Conservation (phyloP, 1,284 basidiomycete species). For the Cryptococcus sp. region DNA sequence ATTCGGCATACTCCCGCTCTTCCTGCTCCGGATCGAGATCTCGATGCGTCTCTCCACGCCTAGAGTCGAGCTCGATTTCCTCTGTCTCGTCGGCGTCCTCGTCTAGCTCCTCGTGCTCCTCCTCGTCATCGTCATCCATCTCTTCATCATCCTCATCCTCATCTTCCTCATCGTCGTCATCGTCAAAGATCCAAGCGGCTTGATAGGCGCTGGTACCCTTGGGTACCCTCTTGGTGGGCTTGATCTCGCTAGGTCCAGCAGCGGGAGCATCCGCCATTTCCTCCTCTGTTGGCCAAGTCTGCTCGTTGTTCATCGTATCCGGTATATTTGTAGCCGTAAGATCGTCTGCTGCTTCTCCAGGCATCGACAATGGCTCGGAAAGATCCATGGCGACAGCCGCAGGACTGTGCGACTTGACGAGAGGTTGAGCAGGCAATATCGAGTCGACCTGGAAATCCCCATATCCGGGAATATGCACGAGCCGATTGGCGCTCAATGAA, state of each 20-base stretch:
- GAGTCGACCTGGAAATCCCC: constrained; percentile 84
- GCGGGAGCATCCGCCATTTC: constrained; percentile 62
- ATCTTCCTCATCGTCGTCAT: constrained; percentile 54
- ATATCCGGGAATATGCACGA: constrained; percentile 81
- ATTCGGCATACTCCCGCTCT: constrained; percentile 61
- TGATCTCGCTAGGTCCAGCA: constrained; percentile 50
- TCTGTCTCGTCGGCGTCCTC: constrained; percentile 60
- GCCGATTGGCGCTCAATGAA: constrained; percentile 70
- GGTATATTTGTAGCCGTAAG: constrained; percentile 80
- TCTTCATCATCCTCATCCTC: constrained; percentile 53
- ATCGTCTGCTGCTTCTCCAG: constrained; percentile 72
- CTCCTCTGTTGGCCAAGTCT: constrained; percentile 98
- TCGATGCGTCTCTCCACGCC: constrained; percentile 39
- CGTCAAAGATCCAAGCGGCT: constrained; percentile 86
- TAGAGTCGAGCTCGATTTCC: constrained; percentile 52
- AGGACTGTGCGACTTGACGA: constrained; percentile 27
- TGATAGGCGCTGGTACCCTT: constrained; percentile 91
- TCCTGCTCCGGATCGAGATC: constrained; percentile 69
- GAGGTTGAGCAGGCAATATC: constrained; percentile 28
- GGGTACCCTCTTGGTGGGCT: constrained; percentile 60
- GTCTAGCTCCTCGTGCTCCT: constrained; percentile 39
- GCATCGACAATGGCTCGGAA: constrained; percentile 39
- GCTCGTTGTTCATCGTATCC: constrained; percentile 86
- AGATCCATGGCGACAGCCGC: constrained; percentile 28
- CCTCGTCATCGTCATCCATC: constrained; percentile 33